Conservation (phyloP, 805 yeast species). For the Candida corydali region DNA sequence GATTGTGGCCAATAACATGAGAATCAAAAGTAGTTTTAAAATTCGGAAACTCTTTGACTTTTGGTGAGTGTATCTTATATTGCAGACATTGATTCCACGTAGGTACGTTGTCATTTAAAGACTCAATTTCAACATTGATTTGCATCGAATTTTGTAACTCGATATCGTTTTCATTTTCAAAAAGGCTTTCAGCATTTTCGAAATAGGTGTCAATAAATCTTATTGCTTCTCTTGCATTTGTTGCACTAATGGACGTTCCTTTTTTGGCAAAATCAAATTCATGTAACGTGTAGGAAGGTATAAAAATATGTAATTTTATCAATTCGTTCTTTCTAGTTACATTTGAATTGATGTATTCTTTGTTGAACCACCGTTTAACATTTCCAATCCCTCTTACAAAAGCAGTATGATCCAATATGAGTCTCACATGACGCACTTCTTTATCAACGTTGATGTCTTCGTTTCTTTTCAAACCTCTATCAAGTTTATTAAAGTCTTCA, state of each 20-base stretch:
- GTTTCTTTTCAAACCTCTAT: background rate
- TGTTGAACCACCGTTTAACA: slow-evolving; percentile 57
- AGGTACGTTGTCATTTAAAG: slow-evolving; percentile 44
- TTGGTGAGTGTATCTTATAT: slow-evolving; percentile 45
- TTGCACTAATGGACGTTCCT: slow-evolving; percentile 51
- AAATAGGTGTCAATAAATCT: slow-evolving; percentile 51
- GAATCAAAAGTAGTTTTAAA: slow-evolving; percentile 33
- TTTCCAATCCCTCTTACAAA: slow-evolving; percentile 67
- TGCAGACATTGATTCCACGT: slow-evolving; percentile 46
- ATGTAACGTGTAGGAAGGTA: slow-evolving; percentile 55
- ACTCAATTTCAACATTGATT: slow-evolving; percentile 27
- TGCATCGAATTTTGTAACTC: slow-evolving; percentile 8
- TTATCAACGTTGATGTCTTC: background rate
- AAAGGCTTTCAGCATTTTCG: slow-evolving; percentile 13
- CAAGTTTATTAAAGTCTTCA: slow-evolving; percentile 4
- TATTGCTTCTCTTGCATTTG: slow-evolving; percentile 64
- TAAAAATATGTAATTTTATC: slow-evolving; percentile 33
- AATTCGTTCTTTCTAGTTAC: slow-evolving; percentile 15
- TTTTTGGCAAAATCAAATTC: slow-evolving; percentile 58
- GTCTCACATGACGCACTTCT: slow-evolving; percentile 13
- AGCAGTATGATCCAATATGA: slow-evolving; percentile 65
- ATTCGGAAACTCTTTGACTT: slow-evolving; percentile 48
- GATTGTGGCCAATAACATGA: slow-evolving; percentile 15
- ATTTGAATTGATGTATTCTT: slow-evolving; percentile 27
- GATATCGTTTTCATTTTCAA: slow-evolving; percentile 7